A percentile compares a stretch with the other conserved stretches of the same genome.
phyloP scores from a whole-genome alignment of 257 asterid species.

The Solanum medicagineum region DNA sequence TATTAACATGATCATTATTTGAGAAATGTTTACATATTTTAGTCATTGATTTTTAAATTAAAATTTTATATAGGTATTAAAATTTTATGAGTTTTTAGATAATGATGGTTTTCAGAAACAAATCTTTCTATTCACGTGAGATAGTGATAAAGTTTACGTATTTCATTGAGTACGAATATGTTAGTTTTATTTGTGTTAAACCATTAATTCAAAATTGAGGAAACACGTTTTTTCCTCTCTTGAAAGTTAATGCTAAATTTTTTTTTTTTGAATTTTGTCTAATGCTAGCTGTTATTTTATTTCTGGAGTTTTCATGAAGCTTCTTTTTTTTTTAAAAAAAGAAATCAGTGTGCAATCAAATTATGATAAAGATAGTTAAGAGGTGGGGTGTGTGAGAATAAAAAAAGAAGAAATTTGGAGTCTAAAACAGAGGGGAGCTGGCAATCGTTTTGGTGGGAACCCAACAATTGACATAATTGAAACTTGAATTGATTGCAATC shows the following conservation, averaged over 20 bases:
- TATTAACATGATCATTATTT: background rate
- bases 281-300: background rate
- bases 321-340: background rate
- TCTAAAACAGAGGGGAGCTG: background rate
- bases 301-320: background rate
- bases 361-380: background rate
- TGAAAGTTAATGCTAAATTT: background rate
- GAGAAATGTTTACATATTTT: background rate
- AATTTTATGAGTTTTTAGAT: too few relatives aligned
- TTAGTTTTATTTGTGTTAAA: background rate
- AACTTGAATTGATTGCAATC: background rate
- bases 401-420: background rate
- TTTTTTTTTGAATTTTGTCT: too few relatives aligned
- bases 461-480: background rate
- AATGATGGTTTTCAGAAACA: too few relatives aligned
- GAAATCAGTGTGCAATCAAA: background rate
- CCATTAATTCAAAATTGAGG: background rate
- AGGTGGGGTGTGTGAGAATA: background rate
- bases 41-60: background rate
- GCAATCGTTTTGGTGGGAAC: background rate
- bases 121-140: too few relatives aligned
- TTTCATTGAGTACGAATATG: too few relatives aligned
- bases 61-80: background rate
- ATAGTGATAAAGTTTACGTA: too few relatives aligned
- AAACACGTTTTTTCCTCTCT: background rate